Percentiles rank a stretch among this genome's conserved stretches.
These are phyloP conservation scores for Fusarium sulawesiense DNA, from an alignment of 2,329 filamentous ascomycete species.

Conservation along the genomic window DNA sequence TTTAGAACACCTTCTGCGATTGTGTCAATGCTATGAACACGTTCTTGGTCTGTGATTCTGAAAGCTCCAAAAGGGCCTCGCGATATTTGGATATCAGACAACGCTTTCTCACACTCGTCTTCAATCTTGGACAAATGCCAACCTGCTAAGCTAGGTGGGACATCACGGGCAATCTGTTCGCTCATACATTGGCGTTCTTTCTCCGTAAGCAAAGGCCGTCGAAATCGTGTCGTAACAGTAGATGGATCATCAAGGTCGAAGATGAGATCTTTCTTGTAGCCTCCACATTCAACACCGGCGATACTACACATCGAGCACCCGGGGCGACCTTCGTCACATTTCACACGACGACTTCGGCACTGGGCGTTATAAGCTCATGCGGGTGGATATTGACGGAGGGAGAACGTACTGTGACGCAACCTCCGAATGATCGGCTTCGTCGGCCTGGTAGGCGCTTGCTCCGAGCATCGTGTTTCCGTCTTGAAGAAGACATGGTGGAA, in stretches of 20 bases:
- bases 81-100: conserved; percentile 15
- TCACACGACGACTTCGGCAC: conserved; percentile 35
- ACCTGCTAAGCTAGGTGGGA: conserved; percentile 1
- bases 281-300: conserved; percentile 19
- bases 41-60: neutral
- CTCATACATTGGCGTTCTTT: conserved; percentile 19
- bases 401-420: conserved; percentile 25
- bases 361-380: neutral
- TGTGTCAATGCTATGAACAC: no score
- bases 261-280: conserved; percentile 33
- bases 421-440: conserved; percentile 30
- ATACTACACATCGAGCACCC: conserved; percentile 27
- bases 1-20: neutral
- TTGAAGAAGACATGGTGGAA: neutral
- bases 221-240: conserved; percentile 1
- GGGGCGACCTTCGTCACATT: conserved; percentile 32
- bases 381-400: fast-evolving
- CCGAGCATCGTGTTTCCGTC: neutral
- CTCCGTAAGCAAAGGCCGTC: conserved; percentile 28
- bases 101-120: conserved; percentile 21
- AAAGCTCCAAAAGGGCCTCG: conserved; percentile 35
- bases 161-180: conserved; percentile 2
- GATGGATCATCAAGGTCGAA: conserved; percentile 26
- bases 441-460: neutral
- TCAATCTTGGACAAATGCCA: conserved; percentile 32